Percentiles rank a stretch among this genome's conserved stretches.
These are phyloP conservation scores for Fusarium incarnatum DNA, from an alignment of 2,329 filamentous ascomycete genomes.

Conservation along the genomic window DNA sequence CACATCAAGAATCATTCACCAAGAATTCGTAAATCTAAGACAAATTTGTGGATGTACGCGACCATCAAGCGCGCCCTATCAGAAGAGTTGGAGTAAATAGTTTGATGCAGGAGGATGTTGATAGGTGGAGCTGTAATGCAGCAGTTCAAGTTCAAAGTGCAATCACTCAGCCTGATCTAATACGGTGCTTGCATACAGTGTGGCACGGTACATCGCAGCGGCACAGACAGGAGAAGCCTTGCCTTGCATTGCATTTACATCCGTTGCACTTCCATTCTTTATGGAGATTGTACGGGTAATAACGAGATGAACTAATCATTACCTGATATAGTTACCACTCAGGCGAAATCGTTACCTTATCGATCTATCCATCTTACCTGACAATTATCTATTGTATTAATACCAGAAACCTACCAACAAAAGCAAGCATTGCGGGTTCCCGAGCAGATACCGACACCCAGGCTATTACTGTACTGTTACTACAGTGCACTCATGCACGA, in stretches of 20 bases:
- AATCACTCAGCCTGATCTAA: constrained; percentile 25
- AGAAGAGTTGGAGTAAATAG: constrained; percentile 7
- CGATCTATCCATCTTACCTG: constrained; percentile 16
- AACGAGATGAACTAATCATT: constrained; percentile 10
- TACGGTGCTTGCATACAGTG: constrained; percentile 1
- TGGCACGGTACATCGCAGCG: constrained; percentile 7
- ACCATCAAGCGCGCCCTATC: constrained; percentile 30
- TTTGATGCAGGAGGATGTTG: constrained; percentile 29
- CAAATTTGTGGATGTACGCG: constrained; percentile 22
- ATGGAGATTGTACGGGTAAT: constrained; percentile 11
- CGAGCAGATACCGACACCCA: constrained; percentile 30
- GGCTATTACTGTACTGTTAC: constrained; percentile 17
- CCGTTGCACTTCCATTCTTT: constrained; percentile 21
- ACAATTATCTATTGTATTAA: constrained; percentile 7
- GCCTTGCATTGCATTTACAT: constrained; percentile 28
- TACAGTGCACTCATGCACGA: not conserved
- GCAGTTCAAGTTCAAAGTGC: not conserved
- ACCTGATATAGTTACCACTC: not conserved
- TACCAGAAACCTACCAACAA: not conserved
- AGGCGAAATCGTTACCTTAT: not conserved
- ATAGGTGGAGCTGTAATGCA: constrained; percentile 24
- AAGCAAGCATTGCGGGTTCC: constrained; percentile 31
- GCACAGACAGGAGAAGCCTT: constrained; percentile 29
- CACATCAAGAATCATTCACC: constrained; percentile 3
- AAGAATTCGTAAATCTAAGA: constrained; percentile 22